Evolutionary conservation across 208 protist genomes (phyloP), one percentile per base, ranked within the genome.

Genomic region (Trypanosoma boissoni): DNA sequence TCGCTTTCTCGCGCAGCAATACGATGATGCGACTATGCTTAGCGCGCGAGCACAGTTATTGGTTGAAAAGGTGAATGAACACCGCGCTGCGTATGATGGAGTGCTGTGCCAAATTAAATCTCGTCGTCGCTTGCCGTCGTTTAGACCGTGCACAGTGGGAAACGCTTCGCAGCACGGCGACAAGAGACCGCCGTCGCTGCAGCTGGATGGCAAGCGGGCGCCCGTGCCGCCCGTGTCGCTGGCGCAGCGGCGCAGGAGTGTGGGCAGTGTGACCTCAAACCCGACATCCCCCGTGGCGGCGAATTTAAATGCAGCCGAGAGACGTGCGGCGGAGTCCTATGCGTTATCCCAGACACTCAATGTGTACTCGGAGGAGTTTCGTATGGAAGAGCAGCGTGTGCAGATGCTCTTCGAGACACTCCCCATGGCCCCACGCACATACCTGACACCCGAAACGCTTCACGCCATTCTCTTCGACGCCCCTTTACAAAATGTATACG

Each of bases 361-460:
- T 58, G 64, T 64, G 21, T 88, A 84, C 70, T 72, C 69, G 29
- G 69, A 63, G 9, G 70, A 80, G 37, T 85, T 74, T 31, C 58
- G 64, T 14, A 29, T 66, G 3, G 71, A 72, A 34, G 73, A 78
- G 58, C 58, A 71, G 21, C 72, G 74, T 29, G 77, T 92, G 26
- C 58, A 46, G 20, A 50, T 74, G 3, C 48, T 78, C 32, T 81
- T 87, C 65, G 45, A 64, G 32, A 51, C 79, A 20, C 75, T 92
- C 7, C 58, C 65, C 4, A 78, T 88, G 51, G 39, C 50, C 16
- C 68, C 74, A 14, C 43, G 70, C 8, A 86, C 74, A 3, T 86
- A 84, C 74, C 45, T 78, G 23, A 88, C 71, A 2, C 62, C 82
- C 1, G 76, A 87, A 50, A 86, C 80, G 18, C 75, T 93, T 10